phyloP scores from a whole-genome alignment of 2,329 filamentous ascomycete genomes.

The Alternaria sp. region DNA sequence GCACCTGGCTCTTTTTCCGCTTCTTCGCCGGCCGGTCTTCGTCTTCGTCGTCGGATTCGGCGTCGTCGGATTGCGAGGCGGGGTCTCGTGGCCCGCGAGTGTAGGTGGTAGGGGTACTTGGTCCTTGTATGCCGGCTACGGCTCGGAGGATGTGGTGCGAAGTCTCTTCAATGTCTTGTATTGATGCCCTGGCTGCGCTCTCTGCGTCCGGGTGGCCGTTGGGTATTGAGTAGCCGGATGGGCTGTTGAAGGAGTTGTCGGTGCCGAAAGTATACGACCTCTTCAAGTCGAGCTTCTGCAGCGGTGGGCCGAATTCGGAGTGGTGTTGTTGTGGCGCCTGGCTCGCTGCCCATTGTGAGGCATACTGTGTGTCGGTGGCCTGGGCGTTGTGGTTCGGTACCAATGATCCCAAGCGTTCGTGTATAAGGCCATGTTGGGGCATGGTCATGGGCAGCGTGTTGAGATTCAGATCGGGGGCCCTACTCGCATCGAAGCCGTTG shows the following conservation, averaged over 20 bases:
- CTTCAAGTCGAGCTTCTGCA: slow-evolving; percentile 29
- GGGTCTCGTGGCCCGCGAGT: slow-evolving; percentile 19
- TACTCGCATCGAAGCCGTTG: slow-evolving; percentile 2
- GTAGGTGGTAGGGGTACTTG: slow-evolving; percentile 11
- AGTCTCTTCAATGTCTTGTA: slow-evolving; percentile 28
- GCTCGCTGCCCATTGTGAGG: slow-evolving; percentile 33
- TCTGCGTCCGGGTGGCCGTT: slow-evolving; percentile 31
- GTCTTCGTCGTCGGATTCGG: slow-evolving; percentile 30
- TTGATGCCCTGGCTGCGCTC: slow-evolving; percentile 30
- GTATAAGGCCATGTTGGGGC: slow-evolving; percentile 33
- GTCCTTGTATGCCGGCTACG: slow-evolving; percentile 10
- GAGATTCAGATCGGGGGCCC: slow-evolving; percentile 7
- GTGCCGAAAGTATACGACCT: slow-evolving; percentile 45
- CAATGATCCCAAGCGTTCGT: slow-evolving; percentile 39
- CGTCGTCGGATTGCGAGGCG: slow-evolving; percentile 30
- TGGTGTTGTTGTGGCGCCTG: slow-evolving; percentile 26
- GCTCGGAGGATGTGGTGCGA: slow-evolving; percentile 22
- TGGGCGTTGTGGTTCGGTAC: slow-evolving; percentile 37
- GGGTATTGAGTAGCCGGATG: slow-evolving; percentile 32
- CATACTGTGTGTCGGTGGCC: slow-evolving; percentile 38
- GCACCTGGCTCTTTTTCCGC: slow-evolving; percentile 30
- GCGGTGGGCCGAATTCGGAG: slow-evolving; percentile 22
- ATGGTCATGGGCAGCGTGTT: slow-evolving; percentile 23
- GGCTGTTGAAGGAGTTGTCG: slow-evolving; percentile 44
- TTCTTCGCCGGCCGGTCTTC: slow-evolving; percentile 27